A percentile compares a stretch with the other conserved stretches of the same genome.
Conservation (phyloP, 805 yeast genomes). For the Metschnikowia amazonensis region DNA sequence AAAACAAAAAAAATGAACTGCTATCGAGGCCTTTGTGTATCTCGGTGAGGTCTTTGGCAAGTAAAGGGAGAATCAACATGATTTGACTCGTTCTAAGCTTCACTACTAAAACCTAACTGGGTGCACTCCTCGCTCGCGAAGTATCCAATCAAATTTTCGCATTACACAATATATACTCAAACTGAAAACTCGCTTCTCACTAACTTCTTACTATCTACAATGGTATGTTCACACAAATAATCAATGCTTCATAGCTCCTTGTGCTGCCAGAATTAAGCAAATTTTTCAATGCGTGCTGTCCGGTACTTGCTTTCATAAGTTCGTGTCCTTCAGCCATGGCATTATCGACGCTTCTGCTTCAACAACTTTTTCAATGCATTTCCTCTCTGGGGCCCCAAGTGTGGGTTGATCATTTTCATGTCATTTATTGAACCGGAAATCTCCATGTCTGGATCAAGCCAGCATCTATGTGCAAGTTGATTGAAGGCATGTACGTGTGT, state of each 20-base stretch:
- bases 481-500: too few species aligned
- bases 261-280: neutral
- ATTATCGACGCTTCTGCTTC: too few species aligned
- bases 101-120: neutral
- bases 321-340: too few species aligned
- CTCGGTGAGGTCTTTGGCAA: neutral
- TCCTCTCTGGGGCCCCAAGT: too few species aligned
- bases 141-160: constrained; percentile 17
- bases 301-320: neutral
- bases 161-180: constrained; percentile 11
- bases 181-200: constrained; percentile 1
- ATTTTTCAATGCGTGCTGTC: neutral
- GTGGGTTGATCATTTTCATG: too few species aligned
- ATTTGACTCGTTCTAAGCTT: neutral
- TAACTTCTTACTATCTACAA: constrained; percentile 4
- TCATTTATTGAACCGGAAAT: too few species aligned
- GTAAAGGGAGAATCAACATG: neutral
- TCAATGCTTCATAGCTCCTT: neutral
- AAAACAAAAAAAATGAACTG: neutral
- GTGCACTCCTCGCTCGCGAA: constrained; percentile 5
- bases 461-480: too few species aligned
- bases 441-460: too few species aligned
- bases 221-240: constrained; percentile 14
- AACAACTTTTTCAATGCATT: too few species aligned
- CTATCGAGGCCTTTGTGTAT: neutral